Base-by-base conservation (phyloP, 768 basidiomycete genomes). In the Auricularia cornea region DNA sequence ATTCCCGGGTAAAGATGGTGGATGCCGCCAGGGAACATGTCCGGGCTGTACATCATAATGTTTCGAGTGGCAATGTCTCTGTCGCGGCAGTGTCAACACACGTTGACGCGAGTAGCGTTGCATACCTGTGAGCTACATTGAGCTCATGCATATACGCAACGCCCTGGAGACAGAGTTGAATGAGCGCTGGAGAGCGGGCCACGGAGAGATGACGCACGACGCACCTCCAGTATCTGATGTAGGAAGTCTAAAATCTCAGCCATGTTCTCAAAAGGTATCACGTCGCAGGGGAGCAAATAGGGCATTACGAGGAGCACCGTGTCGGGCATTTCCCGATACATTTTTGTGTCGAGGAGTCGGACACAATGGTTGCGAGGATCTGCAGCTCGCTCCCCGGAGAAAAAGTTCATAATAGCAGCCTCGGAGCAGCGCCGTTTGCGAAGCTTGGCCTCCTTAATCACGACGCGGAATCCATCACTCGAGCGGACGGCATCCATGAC, bases 141-240 rank as follows among this genome's bases (percentile, higher is more conserved):
- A 75, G 68, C 4, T 70, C 12, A 40, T 79, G 77, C 68, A 78
- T 72, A 56, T 75, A 79, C n/a, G 69, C 66, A 0, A 79, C 29
- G 18, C 74, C 74, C 75, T 76, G n/a, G n/a, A n/a, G n/a, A n/a
- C n/a, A n/a, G n/a, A n/a, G n/a, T n/a, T n/a, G n/a, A n/a, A n/a
- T n/a, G n/a, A n/a, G n/a, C n/a, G n/a, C n/a, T n/a, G n/a, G n/a
- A n/a, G n/a, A n/a, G n/a, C n/a, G n/a, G n/a, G n/a, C n/a, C n/a
- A 57, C 1, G 33, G 56, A 35, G 18, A 23, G 4, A 59, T 41
- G 12, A n/a, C 18, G 28, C 26, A 5, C 32, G 35, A 28, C 62
- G 20, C 48, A 73, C 76, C 69, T 76, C 70, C 26, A 77, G 69
- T 16, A 76, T 66, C 40, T 76, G 75, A 11, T 56, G 29, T 52